Base-by-base conservation (phyloP, 371 early-diverging fungal species). In the Mucor plumbeus region DNA sequence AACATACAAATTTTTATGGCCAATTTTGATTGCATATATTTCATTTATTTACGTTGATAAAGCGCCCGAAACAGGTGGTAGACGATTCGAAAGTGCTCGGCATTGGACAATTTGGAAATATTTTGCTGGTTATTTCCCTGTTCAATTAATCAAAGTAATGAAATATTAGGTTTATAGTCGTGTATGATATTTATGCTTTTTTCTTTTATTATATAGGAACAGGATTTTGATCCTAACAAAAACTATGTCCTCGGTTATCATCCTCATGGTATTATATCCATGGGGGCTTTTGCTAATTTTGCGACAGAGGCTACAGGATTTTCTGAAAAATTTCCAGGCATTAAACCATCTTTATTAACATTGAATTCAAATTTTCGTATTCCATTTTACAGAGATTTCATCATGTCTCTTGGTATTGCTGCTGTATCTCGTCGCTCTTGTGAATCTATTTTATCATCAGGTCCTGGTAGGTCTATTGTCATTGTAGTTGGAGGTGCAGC, bases 241-340 rank as follows among this genome's bases (percentile, higher is more conserved):
- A 93, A 90, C 69, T 94, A 94, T 59, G 79, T 94, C 15, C 88
- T 92, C 72, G 91, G 91, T 13, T 91, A 91, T 63, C 91, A 92
- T 61, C 94, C 94, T 21, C 94, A 94, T 61, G 94, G 95, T 13
- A 91, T 97, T 60, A 89, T 96, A 63, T 86, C 89, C 8, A 83
- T 93, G 69, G 95, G 95, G 5, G 94, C 94, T 0, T 90, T 90
- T 67, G 83, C 89, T 41, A 90, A 91, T 56, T 94, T 95, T 86
- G 94, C 84, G 7, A 94, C 91, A 14, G 89, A 91, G 69, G 87
- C 87, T 0, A 87, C 87, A 36, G 78, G 86, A 1, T 83, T 94
- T 54, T 88, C 90, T 8, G 76, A 87, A 44, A 63, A 80, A 14
- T 87, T 91, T 48, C 90, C 91, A 1, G 95, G 93, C 5, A 82